Conservation (phyloP, 345 rosid genomes). For the Geranium rotundifolium region DNA sequence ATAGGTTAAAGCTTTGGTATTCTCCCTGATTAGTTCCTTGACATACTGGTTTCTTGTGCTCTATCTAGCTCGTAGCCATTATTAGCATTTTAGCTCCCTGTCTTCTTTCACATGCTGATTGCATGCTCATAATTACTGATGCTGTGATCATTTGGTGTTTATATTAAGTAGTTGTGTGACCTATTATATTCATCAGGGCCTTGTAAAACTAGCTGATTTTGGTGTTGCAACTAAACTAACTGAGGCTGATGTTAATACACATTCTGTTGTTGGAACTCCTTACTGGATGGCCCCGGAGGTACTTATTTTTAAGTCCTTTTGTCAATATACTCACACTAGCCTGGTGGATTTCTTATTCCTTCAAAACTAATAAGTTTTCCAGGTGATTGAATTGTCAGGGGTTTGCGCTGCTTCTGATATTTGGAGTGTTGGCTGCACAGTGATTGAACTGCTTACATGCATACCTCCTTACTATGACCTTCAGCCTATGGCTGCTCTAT, state of each 20-base stretch:
- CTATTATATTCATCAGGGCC: slow-evolving; percentile 47
- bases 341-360: slow-evolving; percentile 2
- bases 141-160: neutral
- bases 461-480: slow-evolving; percentile 97
- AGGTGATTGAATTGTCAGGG: slow-evolving; percentile 99
- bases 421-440: slow-evolving; percentile 99
- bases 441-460: slow-evolving; percentile 90
- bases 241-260: slow-evolving; percentile 96
- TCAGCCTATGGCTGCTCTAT: slow-evolving; percentile 97
- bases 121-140: neutral
- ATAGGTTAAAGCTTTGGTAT: no score
- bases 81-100: neutral
- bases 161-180: neutral
- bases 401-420: slow-evolving; percentile 99
- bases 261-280: slow-evolving; percentile 95
- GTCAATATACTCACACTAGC: neutral
- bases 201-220: slow-evolving; percentile 99
- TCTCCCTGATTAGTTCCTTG: no score
- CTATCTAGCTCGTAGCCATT: no score
- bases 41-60: no score
- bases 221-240: slow-evolving; percentile 98
- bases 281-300: slow-evolving; percentile 99
- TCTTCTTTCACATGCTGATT: neutral
- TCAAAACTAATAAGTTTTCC: slow-evolving; percentile 21
- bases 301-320: slow-evolving; percentile 1